Conservation (phyloP, 2,329 filamentous ascomycete genomes). For the Aspergillus unguis region DNA sequence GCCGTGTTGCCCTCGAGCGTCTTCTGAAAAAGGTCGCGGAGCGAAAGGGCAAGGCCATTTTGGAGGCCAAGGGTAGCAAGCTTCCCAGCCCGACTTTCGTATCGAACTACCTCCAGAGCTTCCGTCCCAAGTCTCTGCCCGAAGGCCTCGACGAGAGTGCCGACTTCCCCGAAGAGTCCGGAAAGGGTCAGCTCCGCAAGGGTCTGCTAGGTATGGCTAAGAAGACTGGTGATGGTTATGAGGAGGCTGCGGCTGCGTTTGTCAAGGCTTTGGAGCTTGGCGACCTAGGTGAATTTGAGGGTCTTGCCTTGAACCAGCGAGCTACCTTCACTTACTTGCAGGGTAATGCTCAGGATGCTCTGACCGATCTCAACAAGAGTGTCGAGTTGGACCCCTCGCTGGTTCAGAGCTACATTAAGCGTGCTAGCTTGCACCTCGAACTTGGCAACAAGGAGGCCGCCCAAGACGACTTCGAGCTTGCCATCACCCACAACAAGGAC, state of each 20-base stretch:
- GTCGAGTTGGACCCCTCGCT: slow-evolving; percentile 82
- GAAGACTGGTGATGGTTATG: slow-evolving; percentile 87
- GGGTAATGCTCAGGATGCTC: slow-evolving; percentile 78
- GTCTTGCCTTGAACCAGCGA: slow-evolving; percentile 91
- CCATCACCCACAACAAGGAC: slow-evolving; percentile 75
- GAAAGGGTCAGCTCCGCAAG: slow-evolving; percentile 79
- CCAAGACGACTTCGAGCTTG: slow-evolving; percentile 80
- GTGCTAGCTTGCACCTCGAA: slow-evolving; percentile 96
- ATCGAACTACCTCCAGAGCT: slow-evolving; percentile 98
- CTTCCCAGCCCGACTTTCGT: slow-evolving; percentile 95
- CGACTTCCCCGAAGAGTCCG: slow-evolving; percentile 74
- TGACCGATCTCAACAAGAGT: slow-evolving; percentile 85
- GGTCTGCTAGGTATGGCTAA: slow-evolving; percentile 77
- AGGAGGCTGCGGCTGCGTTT: slow-evolving; percentile 81
- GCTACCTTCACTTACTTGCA: slow-evolving; percentile 93
- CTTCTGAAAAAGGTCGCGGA: slow-evolving; percentile 96
- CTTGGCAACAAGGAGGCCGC: slow-evolving; percentile 84
- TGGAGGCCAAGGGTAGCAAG: slow-evolving; percentile 75
- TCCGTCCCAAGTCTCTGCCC: slow-evolving; percentile 78
- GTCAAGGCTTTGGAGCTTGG: slow-evolving; percentile 81
- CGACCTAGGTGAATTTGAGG: slow-evolving; percentile 77
- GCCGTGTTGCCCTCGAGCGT: slow-evolving; percentile 84
- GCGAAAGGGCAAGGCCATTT: slow-evolving; percentile 84
- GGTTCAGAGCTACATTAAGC: slow-evolving; percentile 98
- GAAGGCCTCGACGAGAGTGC: slow-evolving; percentile 75